Base-by-base conservation (phyloP, 192 early-diverging fungal genomes). In the Rhizophagus clarus region DNA sequence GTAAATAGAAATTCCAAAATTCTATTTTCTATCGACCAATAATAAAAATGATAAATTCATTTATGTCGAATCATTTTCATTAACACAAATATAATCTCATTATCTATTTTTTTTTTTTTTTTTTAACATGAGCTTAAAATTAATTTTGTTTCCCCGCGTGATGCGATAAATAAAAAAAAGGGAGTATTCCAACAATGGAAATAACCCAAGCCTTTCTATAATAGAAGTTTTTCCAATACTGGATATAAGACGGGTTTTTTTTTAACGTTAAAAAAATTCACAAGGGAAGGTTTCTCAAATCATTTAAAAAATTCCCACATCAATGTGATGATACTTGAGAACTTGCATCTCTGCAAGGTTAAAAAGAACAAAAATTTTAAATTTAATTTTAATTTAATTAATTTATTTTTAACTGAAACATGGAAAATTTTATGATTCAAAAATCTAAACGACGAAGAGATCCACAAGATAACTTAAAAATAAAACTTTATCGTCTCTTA, bases 131-230 rank as follows among this genome's bases (percentile, higher is more conserved):
- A 51, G 49, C 5, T 56, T 51, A 20, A n/a, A 51, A 17, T 51
- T 17, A 17, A 51, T 51, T 56, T 56, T 56, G 15, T 1, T 7
- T 22, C 51, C 51, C 20, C 20, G 51, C 6, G 51, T 20, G 51
- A 56, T 56, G 17, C 51, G 6, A 45, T 12, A 56, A n/a, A 56
- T 56, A 26, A 67, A 17, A 31, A 66, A 67, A 67, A 31, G 8
- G 26, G 66, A 68, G 66, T 22, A 17, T 31, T 12, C 66, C 66
- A 68, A 68, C 24, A 68, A 68, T 68, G 32, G 66, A 68, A 28
- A 34, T 31, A 28, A 26, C 26, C 14, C 66, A 68, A 34, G 26
- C 32, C 26, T 15, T 31, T 2, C 1, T 4, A 31, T 28, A 6
- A 68, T 34, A 34, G 28, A 11, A 24, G 28, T 15, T 28, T 31